A percentile compares a stretch with the other conserved stretches of the same genome.
Conservation (phyloP, 169 alveolate species). For the Plasmodium fragile region DNA sequence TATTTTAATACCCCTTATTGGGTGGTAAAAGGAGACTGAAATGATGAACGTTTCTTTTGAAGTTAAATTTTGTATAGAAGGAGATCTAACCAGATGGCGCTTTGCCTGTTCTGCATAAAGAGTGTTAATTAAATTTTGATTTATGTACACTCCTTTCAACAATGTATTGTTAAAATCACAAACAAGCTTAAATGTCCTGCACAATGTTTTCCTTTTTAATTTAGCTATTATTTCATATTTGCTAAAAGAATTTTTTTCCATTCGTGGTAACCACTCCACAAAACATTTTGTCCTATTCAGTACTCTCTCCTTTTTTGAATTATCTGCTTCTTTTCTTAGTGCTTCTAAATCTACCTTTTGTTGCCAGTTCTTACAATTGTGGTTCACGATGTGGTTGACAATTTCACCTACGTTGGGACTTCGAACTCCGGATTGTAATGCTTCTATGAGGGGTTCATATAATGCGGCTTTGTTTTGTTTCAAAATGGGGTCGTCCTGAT, state of each 20-base stretch:
- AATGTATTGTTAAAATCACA: conserved; percentile 67
- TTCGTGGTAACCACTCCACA: conserved; percentile 57
- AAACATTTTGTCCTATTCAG: conserved; percentile 47
- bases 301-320: conserved; percentile 1
- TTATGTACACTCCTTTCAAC: conserved; percentile 47
- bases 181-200: conserved; percentile 54
- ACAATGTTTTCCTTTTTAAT: conserved; percentile 45
- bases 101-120: neutral
- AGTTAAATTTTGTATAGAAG: neutral
- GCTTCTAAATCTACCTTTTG: conserved; percentile 36
- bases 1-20: conserved; percentile 87
- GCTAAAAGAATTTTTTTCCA: conserved; percentile 59
- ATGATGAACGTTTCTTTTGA: conserved; percentile 43
- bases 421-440: conserved; percentile 46
- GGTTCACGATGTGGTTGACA: conserved; percentile 32
- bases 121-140: conserved; percentile 45
- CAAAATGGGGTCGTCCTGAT: neutral
- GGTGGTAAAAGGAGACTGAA: conserved; percentile 86
- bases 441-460: conserved; percentile 23
- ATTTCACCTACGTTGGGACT: conserved; percentile 46
- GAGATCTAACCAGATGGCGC: neutral
- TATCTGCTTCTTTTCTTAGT: conserved; percentile 17
- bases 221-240: conserved; percentile 54
- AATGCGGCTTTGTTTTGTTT: neutral
- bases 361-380: conserved; percentile 67